Conservation (phyloP, 345 rosid species). For the Toxicodendron radicans region DNA sequence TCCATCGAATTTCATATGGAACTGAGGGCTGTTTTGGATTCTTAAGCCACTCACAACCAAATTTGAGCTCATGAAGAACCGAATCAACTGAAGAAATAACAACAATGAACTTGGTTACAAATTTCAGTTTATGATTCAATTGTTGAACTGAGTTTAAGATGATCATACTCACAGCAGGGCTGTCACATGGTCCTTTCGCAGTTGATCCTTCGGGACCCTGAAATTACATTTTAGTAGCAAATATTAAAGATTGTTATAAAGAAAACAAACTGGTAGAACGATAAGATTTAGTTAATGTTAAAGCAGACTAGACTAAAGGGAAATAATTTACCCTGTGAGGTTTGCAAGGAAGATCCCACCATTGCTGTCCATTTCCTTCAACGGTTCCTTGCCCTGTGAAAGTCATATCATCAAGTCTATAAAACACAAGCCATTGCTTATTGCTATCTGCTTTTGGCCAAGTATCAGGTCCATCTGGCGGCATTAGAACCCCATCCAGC, state of each 20-base stretch:
- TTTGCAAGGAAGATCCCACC: constrained; percentile 99
- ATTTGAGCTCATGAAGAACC: constrained; percentile 96
- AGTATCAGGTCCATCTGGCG: constrained; percentile 85
- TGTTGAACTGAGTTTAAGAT: background rate
- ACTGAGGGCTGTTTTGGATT: constrained; percentile 92
- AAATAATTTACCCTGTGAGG: constrained; percentile 75
- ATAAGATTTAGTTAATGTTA: background rate
- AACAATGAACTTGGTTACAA: background rate
- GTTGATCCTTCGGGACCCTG: constrained; percentile 77
- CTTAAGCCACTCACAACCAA: constrained; percentile 60
- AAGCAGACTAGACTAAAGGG: background rate
- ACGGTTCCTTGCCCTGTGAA: constrained; percentile 79
- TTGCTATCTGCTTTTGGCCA: constrained; percentile 81
- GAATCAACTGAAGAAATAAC: constrained; percentile 53
- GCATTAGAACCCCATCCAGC: constrained; percentile 84
- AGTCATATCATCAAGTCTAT: constrained; percentile 58
- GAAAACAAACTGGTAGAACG: too few species aligned
- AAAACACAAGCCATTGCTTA: constrained; percentile 92
- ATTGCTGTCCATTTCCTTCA: constrained; percentile 92
- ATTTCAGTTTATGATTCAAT: background rate
- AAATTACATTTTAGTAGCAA: constrained; percentile 15
- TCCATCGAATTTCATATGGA: constrained; percentile 96
- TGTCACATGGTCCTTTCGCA: constrained; percentile 65
- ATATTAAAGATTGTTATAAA: background rate
- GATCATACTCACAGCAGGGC: constrained; percentile 71